Conservation (phyloP, 495 filamentous ascomycete species). For the Usnea hakonensis region DNA sequence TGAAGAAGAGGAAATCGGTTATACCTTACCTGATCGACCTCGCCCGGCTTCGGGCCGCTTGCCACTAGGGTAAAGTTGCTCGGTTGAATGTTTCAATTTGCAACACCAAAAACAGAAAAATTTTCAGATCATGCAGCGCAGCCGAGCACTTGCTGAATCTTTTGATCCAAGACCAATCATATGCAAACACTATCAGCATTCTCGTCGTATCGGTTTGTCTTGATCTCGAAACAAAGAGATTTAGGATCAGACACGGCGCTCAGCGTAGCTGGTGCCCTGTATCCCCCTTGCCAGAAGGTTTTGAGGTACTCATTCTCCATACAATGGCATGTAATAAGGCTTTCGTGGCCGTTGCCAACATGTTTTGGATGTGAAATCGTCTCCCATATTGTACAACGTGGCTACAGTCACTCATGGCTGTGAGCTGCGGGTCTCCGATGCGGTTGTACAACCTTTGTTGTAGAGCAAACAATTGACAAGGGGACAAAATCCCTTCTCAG, state of each 20-base stretch:
- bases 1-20: too few species aligned
- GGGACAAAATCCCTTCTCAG: not conserved
- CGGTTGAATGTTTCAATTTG: too few species aligned
- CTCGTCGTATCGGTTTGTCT: not conserved
- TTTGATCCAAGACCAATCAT: not conserved
- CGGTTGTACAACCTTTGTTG: not conserved
- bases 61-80: too few species aligned
- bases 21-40: too few species aligned
- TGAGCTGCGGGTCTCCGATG: not conserved
- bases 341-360: too few species aligned
- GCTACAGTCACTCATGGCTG: too few species aligned
- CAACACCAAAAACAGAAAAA: too few species aligned
- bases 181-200: not conserved
- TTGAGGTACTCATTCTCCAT: not conserved
- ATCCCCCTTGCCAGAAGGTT: not conserved
- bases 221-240: not conserved
- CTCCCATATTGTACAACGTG: not conserved
- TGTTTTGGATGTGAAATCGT: not conserved
- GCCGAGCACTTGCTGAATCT: too few species aligned
- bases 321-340: not conserved
- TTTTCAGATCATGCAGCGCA: not conserved
- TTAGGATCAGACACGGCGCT: not conserved
- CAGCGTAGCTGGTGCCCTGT: not conserved
- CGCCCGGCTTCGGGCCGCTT: too few species aligned
- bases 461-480: not conserved